These are phyloP conservation scores for Cardiospermum halicacabum DNA, from an alignment of 345 rosid species.

Conservation along the genomic window DNA sequence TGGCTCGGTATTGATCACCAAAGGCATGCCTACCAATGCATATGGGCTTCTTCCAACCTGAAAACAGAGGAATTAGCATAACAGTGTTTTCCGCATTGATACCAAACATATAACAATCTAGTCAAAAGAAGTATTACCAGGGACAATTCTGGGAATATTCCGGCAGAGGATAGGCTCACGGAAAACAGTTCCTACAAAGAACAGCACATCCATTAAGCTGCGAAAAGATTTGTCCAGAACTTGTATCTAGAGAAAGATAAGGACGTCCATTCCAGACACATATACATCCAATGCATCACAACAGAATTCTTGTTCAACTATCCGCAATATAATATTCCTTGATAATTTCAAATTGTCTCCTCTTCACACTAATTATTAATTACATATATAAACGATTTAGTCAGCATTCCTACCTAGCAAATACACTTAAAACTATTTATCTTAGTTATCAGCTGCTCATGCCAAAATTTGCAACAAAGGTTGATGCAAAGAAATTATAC, in stretches of 20 bases:
- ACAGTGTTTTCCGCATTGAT: constrained; percentile 1
- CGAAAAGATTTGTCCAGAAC: too few relatives aligned
- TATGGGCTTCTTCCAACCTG: constrained; percentile 96
- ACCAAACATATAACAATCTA: constrained; percentile 2
- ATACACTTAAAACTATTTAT: neutral
- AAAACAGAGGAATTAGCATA: constrained; percentile 15
- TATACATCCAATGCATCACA: neutral
- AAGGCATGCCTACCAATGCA: constrained; percentile 99
- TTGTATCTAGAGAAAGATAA: neutral
- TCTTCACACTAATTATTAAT: neutral
- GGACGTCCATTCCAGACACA: neutral
- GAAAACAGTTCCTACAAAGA: constrained; percentile 76
- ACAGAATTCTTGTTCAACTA: neutral
- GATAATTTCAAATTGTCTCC: neutral
- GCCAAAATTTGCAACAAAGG: neutral
- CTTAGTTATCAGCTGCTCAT: neutral
- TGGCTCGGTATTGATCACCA: constrained; percentile 98
- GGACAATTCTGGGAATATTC: constrained; percentile 86
- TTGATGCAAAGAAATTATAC: neutral
- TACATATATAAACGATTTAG: neutral
- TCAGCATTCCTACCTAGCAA: neutral
- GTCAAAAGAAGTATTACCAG: constrained; percentile 46
- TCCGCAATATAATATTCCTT: neutral
- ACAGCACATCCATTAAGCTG: constrained; percentile 18
- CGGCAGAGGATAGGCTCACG: constrained; percentile 91